phyloP scores from a whole-genome alignment of 192 early-diverging fungal species.

The Backusella luteola region DNA sequence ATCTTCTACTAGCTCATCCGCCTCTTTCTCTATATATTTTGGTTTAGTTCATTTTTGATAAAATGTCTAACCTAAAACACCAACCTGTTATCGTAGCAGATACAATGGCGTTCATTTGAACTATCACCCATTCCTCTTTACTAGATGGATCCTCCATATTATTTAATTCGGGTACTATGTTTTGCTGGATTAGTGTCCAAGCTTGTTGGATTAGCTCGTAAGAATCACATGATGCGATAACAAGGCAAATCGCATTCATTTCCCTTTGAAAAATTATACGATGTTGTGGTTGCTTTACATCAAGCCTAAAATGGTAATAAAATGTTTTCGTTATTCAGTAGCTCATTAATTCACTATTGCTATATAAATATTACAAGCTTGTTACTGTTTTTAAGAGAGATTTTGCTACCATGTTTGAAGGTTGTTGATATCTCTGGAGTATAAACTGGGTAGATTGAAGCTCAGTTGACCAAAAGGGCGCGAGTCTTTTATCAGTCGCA shows the following conservation, averaged over 20 bases:
- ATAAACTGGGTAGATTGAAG: slow-evolving; percentile 59
- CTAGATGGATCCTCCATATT: slow-evolving; percentile 75
- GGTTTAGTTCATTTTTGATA: background rate
- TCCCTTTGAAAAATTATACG: slow-evolving; percentile 75
- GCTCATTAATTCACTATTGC: background rate
- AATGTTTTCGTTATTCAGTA: background rate
- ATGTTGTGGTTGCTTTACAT: slow-evolving; percentile 87
- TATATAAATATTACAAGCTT: slow-evolving; percentile 66
- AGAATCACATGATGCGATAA: slow-evolving; percentile 79
- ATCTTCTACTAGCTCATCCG: slow-evolving; percentile 83
- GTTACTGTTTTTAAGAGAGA: slow-evolving; percentile 84
- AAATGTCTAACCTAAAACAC: background rate
- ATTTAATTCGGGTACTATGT: slow-evolving; percentile 42
- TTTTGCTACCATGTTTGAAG: slow-evolving; percentile 52
- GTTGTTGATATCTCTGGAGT: slow-evolving; percentile 61
- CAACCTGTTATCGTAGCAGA: slow-evolving; percentile 31
- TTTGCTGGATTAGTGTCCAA: slow-evolving; percentile 85
- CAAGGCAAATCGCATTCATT: slow-evolving; percentile 51
- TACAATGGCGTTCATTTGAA: slow-evolving; percentile 83
- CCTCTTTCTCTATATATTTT: slow-evolving; percentile 62
- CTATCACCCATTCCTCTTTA: slow-evolving; percentile 80
- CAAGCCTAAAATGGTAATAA: slow-evolving; percentile 55
- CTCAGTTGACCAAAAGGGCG: slow-evolving; percentile 66
- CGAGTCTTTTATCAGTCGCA: slow-evolving; percentile 46
- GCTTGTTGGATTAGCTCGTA: slow-evolving; percentile 77